A percentile compares a stretch with the other conserved stretches of the same genome.
These are phyloP conservation scores for Metschnikowia colocasiae DNA, from an alignment of 805 yeast species.

Conservation along the genomic window DNA sequence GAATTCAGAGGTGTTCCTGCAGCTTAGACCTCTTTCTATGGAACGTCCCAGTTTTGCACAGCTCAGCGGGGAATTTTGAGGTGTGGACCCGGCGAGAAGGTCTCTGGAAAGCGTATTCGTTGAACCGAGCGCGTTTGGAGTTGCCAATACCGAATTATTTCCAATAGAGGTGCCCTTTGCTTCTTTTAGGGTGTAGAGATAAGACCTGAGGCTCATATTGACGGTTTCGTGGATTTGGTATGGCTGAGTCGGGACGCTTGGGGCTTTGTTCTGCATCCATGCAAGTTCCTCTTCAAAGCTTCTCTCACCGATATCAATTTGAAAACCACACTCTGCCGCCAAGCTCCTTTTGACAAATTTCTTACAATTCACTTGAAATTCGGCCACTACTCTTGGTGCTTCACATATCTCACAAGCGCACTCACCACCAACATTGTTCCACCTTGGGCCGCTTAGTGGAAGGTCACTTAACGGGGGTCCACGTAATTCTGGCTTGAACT, in stretches of 20 bases:
- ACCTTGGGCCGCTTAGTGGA: too few species aligned
- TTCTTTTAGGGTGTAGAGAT: not conserved
- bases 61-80: not conserved
- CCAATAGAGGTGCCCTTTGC: not conserved
- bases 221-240: not conserved
- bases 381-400: too few species aligned
- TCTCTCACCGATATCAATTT: not conserved
- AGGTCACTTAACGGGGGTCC: too few species aligned
- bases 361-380: too few species aligned
- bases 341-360: not conserved
- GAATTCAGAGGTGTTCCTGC: too few species aligned
- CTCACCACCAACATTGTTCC: too few species aligned
- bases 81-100: not conserved
- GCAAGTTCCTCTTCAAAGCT: not conserved
- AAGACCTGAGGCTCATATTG: not conserved
- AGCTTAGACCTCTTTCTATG: too few species aligned
- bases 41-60: not conserved
- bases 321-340: not conserved
- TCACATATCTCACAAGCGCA: too few species aligned
- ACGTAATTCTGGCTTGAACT: too few species aligned
- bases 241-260: too few species aligned
- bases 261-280: not conserved
- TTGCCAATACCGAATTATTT: too few species aligned
- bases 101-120: too few species aligned
- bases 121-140: not conserved